phyloP scores from a whole-genome alignment of 2,329 filamentous ascomycete genomes.

The Colletotrichum sp. region DNA sequence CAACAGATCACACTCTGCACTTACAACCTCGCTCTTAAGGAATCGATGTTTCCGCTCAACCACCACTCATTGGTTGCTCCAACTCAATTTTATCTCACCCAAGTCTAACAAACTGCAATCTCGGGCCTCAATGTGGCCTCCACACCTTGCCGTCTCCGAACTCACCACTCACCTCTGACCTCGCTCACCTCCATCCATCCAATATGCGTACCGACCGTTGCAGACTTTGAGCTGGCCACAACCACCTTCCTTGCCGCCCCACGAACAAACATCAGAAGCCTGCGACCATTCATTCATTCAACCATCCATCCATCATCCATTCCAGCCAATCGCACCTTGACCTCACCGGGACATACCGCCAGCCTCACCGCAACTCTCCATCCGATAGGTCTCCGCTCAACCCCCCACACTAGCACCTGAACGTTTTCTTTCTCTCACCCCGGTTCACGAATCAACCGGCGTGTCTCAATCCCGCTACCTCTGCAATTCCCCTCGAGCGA shows the following conservation, averaged over 20 bases:
- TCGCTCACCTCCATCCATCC: background rate
- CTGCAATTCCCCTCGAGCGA: slow-evolving; percentile 10
- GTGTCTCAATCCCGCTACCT: background rate
- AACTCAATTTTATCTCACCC: background rate
- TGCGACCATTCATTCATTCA: background rate
- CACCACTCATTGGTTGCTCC: background rate
- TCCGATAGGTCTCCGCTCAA: slow-evolving; percentile 22
- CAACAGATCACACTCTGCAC: background rate
- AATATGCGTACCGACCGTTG: background rate
- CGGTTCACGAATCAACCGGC: slow-evolving; percentile 8
- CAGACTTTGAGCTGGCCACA: background rate
- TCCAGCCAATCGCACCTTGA: background rate
- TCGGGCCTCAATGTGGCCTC: background rate
- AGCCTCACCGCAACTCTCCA: slow-evolving; percentile 25
- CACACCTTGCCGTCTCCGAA: background rate
- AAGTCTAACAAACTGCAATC: background rate
- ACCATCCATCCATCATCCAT: background rate
- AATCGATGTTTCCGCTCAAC: background rate
- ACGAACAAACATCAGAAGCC: background rate
- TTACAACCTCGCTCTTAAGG: background rate
- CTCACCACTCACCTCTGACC: background rate
- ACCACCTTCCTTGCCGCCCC: slow-evolving; percentile 1
- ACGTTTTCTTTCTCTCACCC: slow-evolving; percentile 9
- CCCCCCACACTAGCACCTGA: slow-evolving; percentile 13
- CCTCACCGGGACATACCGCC: slow-evolving; percentile 19